Conservation (phyloP, 1,284 basidiomycete genomes). For the Stygiomarasmius scandens region DNA sequence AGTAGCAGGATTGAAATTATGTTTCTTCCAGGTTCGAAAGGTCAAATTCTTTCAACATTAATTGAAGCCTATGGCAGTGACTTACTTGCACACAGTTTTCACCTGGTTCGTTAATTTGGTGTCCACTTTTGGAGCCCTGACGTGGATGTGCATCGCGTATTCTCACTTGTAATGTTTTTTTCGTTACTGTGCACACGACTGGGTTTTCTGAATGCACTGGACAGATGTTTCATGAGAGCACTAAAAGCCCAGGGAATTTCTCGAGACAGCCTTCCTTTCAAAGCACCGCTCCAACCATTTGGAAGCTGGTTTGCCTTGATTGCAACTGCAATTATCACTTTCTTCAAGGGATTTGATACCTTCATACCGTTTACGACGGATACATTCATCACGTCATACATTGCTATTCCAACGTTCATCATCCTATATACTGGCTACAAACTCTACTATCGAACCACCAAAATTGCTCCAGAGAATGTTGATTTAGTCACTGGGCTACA, state of each 20-base stretch:
- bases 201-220: neutral
- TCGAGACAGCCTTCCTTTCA: constrained; percentile 67
- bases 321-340: constrained; percentile 58
- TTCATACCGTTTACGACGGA: constrained; percentile 62
- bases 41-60: constrained; percentile 26
- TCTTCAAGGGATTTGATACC: constrained; percentile 76
- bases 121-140: constrained; percentile 70
- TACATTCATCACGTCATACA: constrained; percentile 66
- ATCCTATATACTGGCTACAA: constrained; percentile 65
- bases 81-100: constrained; percentile 48
- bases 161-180: constrained; percentile 59
- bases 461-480: constrained; percentile 56
- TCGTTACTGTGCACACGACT: neutral
- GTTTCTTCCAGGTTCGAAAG: constrained; percentile 41
- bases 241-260: constrained; percentile 67
- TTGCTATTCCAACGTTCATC: constrained; percentile 58
- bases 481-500: constrained; percentile 66
- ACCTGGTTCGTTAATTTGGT: constrained; percentile 74
- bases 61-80: neutral
- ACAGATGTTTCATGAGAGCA: constrained; percentile 69
- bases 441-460: constrained; percentile 50
- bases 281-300: constrained; percentile 67
- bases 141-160: constrained; percentile 74
- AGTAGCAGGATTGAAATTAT: neutral
- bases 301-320: constrained; percentile 66